phyloP scores from a whole-genome alignment of 345 rosid genomes.

The Hypericum androsaemum region DNA sequence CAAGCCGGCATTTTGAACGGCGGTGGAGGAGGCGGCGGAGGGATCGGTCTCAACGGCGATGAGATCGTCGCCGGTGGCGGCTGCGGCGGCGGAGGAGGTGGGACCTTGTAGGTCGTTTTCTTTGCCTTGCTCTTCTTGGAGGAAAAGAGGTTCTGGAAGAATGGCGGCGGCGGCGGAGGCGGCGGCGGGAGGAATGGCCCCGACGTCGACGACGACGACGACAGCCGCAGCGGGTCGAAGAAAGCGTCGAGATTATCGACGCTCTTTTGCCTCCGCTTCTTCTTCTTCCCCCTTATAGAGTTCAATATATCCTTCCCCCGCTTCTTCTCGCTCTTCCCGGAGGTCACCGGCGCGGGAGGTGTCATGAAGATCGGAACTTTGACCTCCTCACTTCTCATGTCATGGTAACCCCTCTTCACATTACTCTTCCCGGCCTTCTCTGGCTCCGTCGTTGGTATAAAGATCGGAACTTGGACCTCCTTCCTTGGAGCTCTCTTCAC shows the following conservation, averaged over 20 bases:
- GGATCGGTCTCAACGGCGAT: constrained; percentile 48
- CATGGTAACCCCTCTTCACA: constrained; percentile 21
- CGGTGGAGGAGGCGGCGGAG: constrained; percentile 79
- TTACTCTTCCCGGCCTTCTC: constrained; percentile 22
- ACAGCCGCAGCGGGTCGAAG: constrained; percentile 21
- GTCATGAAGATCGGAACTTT: background rate
- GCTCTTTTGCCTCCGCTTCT: constrained; percentile 74
- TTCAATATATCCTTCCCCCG: constrained; percentile 56
- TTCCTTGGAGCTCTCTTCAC: background rate
- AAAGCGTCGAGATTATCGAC: constrained; percentile 65
- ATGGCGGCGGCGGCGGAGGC: constrained; percentile 44
- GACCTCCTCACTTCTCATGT: constrained; percentile 6
- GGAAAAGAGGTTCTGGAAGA: constrained; percentile 51
- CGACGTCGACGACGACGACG: constrained; percentile 16
- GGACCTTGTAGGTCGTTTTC: constrained; percentile 17
- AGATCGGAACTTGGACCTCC: constrained; percentile 9
- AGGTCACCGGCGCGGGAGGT: constrained; percentile 16
- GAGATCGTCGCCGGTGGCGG: constrained; percentile 33
- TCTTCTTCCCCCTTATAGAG: constrained; percentile 43
- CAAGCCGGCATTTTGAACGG: constrained; percentile 60
- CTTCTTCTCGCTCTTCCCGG: constrained; percentile 37
- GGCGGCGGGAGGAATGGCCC: constrained; percentile 38
- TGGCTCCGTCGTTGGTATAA: constrained; percentile 5
- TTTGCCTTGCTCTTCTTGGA: constrained; percentile 50
- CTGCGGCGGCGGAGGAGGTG: constrained; percentile 43